A percentile compares a stretch with the other conserved stretches of the same genome.
Conservation (phyloP, 106 monocot genomes). For the Phalaenopsis aphrodite region DNA sequence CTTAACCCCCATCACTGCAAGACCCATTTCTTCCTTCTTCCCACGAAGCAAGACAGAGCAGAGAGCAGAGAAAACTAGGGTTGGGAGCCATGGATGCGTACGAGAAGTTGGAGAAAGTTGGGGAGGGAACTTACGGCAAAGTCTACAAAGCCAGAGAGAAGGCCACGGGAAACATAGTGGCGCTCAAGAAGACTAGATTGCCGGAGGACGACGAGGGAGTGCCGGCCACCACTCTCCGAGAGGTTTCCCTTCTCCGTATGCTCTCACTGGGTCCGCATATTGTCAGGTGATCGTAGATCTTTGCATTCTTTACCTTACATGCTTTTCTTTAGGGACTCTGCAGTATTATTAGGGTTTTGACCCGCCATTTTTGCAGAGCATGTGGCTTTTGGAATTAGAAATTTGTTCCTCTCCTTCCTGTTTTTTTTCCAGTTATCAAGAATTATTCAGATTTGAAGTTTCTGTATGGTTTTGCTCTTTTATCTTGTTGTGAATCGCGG, state of each 20-base stretch:
- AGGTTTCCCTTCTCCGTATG: conserved; percentile 95
- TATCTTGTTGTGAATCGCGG: background rate
- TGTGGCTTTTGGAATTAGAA: too few species aligned
- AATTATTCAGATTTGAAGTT: too few species aligned
- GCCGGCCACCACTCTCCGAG: conserved; percentile 81
- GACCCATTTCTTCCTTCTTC: background rate
- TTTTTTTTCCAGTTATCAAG: background rate
- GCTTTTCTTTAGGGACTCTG: background rate
- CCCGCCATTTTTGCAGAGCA: background rate
- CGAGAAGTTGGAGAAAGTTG: conserved; percentile 97
- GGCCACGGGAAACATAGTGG: conserved; percentile 71
- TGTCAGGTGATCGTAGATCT: conserved; percentile 47
- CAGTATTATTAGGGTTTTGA: background rate
- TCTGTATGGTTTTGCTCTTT: background rate
- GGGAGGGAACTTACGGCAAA: conserved; percentile 96
- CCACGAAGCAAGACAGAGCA: background rate
- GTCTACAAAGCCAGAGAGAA: conserved; percentile 81
- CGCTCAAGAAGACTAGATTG: conserved; percentile 80
- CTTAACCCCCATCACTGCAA: background rate
- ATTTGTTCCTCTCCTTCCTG: background rate
- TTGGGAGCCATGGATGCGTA: conserved; percentile 73
- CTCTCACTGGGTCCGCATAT: conserved; percentile 82
- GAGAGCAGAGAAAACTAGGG: conserved; percentile 5
- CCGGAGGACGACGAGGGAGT: conserved; percentile 97
- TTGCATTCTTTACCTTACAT: background rate